Conservation (phyloP, 1,139 yeast species). For the Yamadazyma dushanensis region DNA sequence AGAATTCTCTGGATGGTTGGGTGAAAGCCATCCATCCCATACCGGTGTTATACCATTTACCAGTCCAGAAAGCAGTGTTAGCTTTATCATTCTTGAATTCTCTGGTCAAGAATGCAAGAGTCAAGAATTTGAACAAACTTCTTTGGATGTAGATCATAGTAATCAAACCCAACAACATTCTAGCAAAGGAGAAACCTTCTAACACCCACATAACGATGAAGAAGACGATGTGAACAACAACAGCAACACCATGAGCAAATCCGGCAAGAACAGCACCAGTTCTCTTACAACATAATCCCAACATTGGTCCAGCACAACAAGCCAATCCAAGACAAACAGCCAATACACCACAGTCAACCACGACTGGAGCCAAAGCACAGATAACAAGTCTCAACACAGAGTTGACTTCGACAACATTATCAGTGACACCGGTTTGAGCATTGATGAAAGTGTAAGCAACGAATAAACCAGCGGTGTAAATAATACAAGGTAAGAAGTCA, state of each 20-base stretch:
- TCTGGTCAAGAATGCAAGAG: constrained; percentile 80
- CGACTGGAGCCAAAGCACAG: constrained; percentile 92
- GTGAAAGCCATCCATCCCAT: constrained; percentile 95
- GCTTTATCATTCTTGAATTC: constrained; percentile 97
- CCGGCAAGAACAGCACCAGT: constrained; percentile 98
- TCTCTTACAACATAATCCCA: constrained; percentile 95
- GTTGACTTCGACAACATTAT: constrained; percentile 56
- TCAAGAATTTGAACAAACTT: constrained; percentile 80
- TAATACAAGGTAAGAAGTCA: constrained; percentile 79
- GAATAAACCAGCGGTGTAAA: constrained; percentile 89
- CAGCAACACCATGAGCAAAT: constrained; percentile 93
- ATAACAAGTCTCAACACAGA: constrained; percentile 82
- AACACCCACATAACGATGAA: constrained; percentile 96
- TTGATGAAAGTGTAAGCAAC: constrained; percentile 91
- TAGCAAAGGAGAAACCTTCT: constrained; percentile 87
- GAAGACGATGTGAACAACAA: constrained; percentile 78
- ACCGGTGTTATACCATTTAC: constrained; percentile 97
- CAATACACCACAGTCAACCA: constrained; percentile 81
- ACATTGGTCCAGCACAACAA: constrained; percentile 96
- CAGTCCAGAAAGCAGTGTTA: constrained; percentile 99
- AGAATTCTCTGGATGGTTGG: constrained; percentile 94
- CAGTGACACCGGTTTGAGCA: constrained; percentile 92
- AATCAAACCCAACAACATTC: constrained; percentile 83
- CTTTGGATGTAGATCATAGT: constrained; percentile 89
- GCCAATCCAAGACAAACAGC: constrained; percentile 75